These are phyloP conservation scores for Acanthamoeba triangularis DNA, from an alignment of 208 protist species.

Conservation along the genomic window DNA sequence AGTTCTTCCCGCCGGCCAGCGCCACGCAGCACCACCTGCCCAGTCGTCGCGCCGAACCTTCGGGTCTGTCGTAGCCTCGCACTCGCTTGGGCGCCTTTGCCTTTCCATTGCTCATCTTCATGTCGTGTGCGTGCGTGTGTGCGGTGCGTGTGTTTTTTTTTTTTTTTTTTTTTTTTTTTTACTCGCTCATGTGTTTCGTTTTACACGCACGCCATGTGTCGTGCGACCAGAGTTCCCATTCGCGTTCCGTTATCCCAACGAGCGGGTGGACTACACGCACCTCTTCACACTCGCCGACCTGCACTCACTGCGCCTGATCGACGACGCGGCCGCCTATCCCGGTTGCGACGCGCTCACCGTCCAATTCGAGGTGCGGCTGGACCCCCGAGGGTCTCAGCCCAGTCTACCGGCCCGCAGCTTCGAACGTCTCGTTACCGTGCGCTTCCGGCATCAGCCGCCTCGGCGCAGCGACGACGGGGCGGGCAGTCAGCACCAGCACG, in stretches of 20 bases:
- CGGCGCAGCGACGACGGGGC: too few species aligned
- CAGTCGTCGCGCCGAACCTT: too few species aligned
- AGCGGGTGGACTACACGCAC: background rate
- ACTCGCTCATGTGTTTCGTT: background rate
- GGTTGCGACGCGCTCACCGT: background rate
- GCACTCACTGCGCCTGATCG: background rate
- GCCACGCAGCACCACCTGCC: too few species aligned
- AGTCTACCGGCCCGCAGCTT: too few species aligned
- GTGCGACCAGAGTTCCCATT: background rate
- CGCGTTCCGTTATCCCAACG: background rate
- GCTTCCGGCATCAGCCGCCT: background rate
- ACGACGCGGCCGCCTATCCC: background rate
- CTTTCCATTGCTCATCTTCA: background rate
- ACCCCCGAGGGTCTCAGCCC: background rate
- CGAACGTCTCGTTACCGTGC: background rate
- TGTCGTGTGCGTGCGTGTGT: background rate
- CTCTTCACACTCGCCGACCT: background rate
- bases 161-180: too few species aligned
- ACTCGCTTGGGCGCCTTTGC: too few species aligned
- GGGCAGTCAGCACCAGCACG: background rate
- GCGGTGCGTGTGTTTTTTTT: too few species aligned
- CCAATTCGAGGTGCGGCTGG: constrained; percentile 5
- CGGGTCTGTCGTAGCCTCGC: background rate
- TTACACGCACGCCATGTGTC: background rate
- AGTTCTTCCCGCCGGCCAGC: constrained; percentile 12